phyloP scores from a whole-genome alignment of 805 yeast species.

The Pichia sporocuriosa region DNA sequence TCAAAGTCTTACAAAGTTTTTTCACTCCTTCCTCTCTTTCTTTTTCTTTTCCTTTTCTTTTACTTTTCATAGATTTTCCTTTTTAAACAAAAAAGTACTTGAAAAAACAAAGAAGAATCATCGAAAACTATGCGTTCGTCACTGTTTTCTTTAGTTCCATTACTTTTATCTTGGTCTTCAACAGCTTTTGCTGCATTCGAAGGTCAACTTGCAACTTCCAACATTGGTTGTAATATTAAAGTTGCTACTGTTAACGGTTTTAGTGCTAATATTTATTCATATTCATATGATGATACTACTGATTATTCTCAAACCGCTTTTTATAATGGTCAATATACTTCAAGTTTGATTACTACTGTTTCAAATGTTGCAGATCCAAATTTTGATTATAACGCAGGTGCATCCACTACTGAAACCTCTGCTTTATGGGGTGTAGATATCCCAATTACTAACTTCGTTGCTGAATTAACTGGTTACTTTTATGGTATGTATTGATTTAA shows the following conservation, averaged over 20 bases:
- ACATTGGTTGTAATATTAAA: constrained; percentile 6
- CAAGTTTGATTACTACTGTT: constrained; percentile 4
- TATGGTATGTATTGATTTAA: constrained; percentile 8
- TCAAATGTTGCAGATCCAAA: constrained; percentile 7
- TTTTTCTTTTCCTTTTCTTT: too few relatives aligned
- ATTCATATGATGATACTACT: constrained; percentile 1
- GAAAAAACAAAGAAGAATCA: too few relatives aligned
- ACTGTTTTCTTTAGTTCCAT: background rate
- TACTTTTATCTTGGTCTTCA: background rate
- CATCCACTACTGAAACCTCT: background rate
- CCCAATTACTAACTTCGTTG: constrained; percentile 9
- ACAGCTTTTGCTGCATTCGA: background rate
- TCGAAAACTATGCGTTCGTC: background rate
- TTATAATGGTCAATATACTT: constrained; percentile 6
- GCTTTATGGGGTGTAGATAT: constrained; percentile 9
- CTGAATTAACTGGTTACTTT: constrained; percentile 17
- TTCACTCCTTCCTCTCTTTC: too few relatives aligned
- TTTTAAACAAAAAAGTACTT: too few relatives aligned
- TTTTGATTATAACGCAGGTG: constrained; percentile 1
- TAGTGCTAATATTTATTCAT: constrained; percentile 8
- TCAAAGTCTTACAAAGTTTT: too few relatives aligned
- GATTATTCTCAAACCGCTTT: constrained; percentile 9
- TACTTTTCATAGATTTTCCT: too few relatives aligned
- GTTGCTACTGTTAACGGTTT: constrained; percentile 8
- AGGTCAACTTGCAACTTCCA: constrained; percentile 1